Evolutionary conservation across 225 moss, liverwort and hornwort genomes (phyloP).

Genomic region (Pleurozium schreberi): DNA sequence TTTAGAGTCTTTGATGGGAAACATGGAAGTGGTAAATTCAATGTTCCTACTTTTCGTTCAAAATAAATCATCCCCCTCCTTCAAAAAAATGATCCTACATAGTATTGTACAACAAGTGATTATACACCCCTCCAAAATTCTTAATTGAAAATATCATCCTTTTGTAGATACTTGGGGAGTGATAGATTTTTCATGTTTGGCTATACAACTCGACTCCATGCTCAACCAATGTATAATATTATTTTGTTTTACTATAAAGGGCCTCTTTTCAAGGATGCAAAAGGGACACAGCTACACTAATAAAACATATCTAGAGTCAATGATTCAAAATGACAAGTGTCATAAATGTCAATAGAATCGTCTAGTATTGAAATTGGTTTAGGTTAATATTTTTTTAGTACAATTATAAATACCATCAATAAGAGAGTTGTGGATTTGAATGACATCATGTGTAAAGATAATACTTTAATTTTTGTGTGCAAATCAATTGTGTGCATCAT

Average conservation of each 20-base stretch:
- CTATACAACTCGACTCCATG: rapidly evolving
- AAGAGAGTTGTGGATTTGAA: too few relatives aligned
- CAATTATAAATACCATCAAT: neutral
- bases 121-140: rapidly evolving
- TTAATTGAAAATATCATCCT: neutral
- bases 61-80: neutral
- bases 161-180: rapidly evolving
- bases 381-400: too few relatives aligned
- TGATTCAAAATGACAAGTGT: too few relatives aligned
- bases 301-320: neutral
- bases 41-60: too few relatives aligned
- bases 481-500: too few relatives aligned
- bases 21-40: too few relatives aligned
- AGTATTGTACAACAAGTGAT: neutral
- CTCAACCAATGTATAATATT: neutral
- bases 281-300: rapidly evolving
- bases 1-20: too few relatives aligned
- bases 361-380: neutral
- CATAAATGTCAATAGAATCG: neutral
- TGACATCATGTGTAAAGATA: too few relatives aligned
- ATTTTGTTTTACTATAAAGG: neutral
- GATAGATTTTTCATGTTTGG: neutral
- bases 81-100: neutral
- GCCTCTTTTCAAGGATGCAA: neutral
- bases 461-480: too few relatives aligned